Evolutionary conservation across 352 stramenopile genomes (phyloP), one percentile per base, ranked within the genome.

Genomic region (Aphanomyces stellatus): DNA sequence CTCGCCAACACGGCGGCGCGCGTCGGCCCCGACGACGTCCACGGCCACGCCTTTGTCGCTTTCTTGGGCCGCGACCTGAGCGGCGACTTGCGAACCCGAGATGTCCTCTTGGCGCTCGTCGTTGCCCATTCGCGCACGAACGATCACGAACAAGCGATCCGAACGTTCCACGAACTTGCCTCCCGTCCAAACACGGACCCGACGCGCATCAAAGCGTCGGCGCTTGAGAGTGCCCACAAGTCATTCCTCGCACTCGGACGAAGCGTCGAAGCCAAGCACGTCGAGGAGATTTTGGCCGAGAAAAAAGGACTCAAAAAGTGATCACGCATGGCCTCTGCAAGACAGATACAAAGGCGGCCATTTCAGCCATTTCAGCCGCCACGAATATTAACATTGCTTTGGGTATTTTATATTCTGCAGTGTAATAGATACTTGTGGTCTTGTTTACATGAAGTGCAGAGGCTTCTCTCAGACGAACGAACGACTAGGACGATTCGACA

Each of bases 101-200:
- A 33, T 24, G 59, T n/a, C 17, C 17, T 55, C 10, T 19, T 51
- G 31, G 31, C 34, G 27, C 59, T 65, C 24, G 59, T 65, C n/a
- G 46, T 35, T 17, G 59, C 59, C 13, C 37, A 55, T 28, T 28
- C 41, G 11, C n/a, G 17, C 5, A 65, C 59, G 17, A 65, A 65
- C 31, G 31, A 65, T 15, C 59, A 65, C 46, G 41, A 31, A 6
- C 57, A 55, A 19, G 59, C 59, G 15, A 65, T 65, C 46, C 34
- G 11, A 30, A 35, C 40, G 8, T 65, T 65, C 24, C 35, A 28
- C 3, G 31, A 51, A 11, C 40, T 65, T 19, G 13, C 25, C 22
- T 55, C 5, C 7, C 0, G 49, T 35, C 8, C 3, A 17, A 11
- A 65, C 19, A 31, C 3, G 8, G 35, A 65, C 30, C 31, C 22